Conservation (phyloP, 148 eudicot species). For the Agrostemma githago region DNA sequence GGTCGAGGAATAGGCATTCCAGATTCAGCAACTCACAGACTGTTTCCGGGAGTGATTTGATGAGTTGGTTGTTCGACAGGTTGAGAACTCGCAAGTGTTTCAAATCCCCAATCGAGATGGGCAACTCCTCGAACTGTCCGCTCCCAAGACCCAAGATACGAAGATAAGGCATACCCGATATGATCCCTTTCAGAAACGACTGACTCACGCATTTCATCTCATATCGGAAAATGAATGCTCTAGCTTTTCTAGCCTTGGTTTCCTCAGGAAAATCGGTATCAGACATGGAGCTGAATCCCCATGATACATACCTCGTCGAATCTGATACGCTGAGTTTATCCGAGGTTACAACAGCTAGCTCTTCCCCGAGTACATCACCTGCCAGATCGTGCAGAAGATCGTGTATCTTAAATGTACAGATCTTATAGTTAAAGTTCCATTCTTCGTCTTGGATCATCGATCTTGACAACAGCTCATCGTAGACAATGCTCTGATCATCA, state of each 20-base stretch:
- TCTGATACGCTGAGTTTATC: constrained; percentile 14
- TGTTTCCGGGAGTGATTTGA: constrained; percentile 43
- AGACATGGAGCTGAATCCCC: constrained; percentile 10
- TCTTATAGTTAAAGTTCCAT: constrained; percentile 20
- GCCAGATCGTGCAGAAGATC: constrained; percentile 47
- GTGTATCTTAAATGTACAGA: constrained; percentile 31
- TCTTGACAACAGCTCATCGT: constrained; percentile 27
- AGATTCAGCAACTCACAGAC: constrained; percentile 41
- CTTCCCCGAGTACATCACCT: constrained; percentile 29
- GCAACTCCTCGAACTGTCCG: constrained; percentile 38
- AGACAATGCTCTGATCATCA: not conserved
- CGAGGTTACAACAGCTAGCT: constrained; percentile 25
- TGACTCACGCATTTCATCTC: constrained; percentile 10
- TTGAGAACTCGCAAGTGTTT: constrained; percentile 31
- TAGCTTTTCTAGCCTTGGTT: constrained; percentile 18
- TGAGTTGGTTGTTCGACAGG: constrained; percentile 26
- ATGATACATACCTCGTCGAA: constrained; percentile 21
- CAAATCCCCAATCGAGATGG: constrained; percentile 33
- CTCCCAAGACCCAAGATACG: constrained; percentile 26
- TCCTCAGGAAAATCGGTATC: constrained; percentile 18
- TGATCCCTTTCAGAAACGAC: constrained; percentile 29
- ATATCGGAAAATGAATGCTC: constrained; percentile 27
- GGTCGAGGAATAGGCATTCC: constrained; percentile 23
- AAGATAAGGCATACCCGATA: constrained; percentile 21
- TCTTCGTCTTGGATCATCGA: constrained; percentile 38